These are phyloP conservation scores for Teratosphaeria viscida DNA, from an alignment of 2,329 filamentous ascomycete genomes.

Conservation along the genomic window DNA sequence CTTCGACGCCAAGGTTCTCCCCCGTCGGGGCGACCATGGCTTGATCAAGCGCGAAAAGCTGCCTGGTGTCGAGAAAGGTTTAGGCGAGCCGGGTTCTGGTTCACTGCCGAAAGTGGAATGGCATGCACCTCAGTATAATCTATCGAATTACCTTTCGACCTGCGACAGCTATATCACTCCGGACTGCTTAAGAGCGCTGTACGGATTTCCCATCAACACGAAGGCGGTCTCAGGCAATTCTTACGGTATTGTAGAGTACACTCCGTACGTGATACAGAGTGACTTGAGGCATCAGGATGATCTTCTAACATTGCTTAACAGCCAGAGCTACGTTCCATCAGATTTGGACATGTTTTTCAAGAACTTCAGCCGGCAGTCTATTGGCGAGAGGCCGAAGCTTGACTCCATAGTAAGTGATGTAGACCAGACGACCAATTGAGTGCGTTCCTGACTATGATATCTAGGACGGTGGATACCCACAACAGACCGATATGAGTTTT, in stretches of 20 bases:
- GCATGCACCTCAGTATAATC: constrained; percentile 1
- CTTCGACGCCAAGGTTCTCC: constrained; percentile 28
- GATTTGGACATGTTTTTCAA: constrained; percentile 28
- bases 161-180: constrained; percentile 50
- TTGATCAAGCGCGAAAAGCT: constrained; percentile 14
- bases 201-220: constrained; percentile 25
- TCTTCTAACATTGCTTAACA: neutral
- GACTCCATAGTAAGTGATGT: constrained; percentile 13
- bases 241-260: constrained; percentile 45
- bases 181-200: constrained; percentile 36
- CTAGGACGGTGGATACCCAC: constrained; percentile 23
- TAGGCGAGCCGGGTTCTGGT: constrained; percentile 20
- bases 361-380: constrained; percentile 23
- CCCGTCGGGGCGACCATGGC: constrained; percentile 6
- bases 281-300: neutral
- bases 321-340: constrained; percentile 32
- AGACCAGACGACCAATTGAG: neutral
- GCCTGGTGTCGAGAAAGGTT: constrained; percentile 10
- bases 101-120: constrained; percentile 22
- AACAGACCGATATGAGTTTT: constrained; percentile 29
- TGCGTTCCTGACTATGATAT: constrained; percentile 9
- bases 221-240: constrained; percentile 38
- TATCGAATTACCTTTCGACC: constrained; percentile 16
- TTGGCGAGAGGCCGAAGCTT: constrained; percentile 23
- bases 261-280: constrained; percentile 26